Base-by-base conservation (phyloP, 768 basidiomycete species). In the Mycena leptocephala region DNA sequence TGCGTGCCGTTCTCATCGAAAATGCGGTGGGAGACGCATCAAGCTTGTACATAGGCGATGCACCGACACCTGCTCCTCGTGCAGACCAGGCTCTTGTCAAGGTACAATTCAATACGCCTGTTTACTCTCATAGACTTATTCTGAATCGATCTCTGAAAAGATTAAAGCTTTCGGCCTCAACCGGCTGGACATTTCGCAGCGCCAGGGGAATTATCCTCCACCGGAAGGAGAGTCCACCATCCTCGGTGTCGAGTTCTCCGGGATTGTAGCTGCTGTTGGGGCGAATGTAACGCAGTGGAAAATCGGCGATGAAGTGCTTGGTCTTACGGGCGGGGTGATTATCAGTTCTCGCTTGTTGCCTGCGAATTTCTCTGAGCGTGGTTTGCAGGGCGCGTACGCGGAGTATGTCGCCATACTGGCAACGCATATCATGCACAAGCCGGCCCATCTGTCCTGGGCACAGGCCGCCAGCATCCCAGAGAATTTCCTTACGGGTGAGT, bases 381-480 rank as follows among this genome's bases (percentile, higher is more conserved):
- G 11, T 43, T 20, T 33, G 35, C 75, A 97, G 96, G 96, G 96
- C 33, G 96, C 96, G 56, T 97, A 97, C 80, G 96, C 97, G 55
- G 95, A 97, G 83, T 97, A 93, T 82, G 91, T 98, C 75, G 89
- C 87, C 24, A 90, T 92, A 32, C 86, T 90, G 6, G 87, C 92
- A 70, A 90, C 89, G 2, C 91, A 95, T 84, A 81, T 97, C 72
- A 85, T 96, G 72, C 87, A 81, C 74, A 98, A 98, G 83, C 96
- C 96, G 7, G 82, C 82, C 26, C 84, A 93, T 82, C 86, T 99
- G 70, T 91, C 92, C 24, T 97, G 95, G 95, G 88, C 86, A 0
- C 92, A 98, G 80, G 96, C 96, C 9, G 96, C 97, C 18, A 93
- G 92, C 78, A 92, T 98, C 39, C 95, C 96, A 0, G 97, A 99